Conservation (phyloP, 2,329 filamentous ascomycete species). For the Stromatinia cepivora region DNA sequence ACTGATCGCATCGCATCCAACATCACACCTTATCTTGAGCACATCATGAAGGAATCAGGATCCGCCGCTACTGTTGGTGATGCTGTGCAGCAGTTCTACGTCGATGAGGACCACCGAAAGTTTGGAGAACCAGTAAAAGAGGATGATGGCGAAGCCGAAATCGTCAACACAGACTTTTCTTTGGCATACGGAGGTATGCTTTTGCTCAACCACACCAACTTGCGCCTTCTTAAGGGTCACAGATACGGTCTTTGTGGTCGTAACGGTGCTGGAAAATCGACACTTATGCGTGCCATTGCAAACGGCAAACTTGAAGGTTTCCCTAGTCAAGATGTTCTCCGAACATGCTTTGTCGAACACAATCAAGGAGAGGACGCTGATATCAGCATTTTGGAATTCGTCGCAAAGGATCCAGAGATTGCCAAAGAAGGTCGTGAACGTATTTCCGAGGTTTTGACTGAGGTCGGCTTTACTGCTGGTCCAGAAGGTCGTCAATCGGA, state of each 20-base stretch:
- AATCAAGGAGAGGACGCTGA: constrained; percentile 98
- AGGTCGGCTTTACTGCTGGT: constrained; percentile 91
- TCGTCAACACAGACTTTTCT: constrained; percentile 97
- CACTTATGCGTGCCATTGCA: constrained; percentile 94
- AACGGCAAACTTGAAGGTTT: constrained; percentile 97
- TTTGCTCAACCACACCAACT: constrained; percentile 90
- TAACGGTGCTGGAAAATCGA: constrained; percentile 98
- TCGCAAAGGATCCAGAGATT: constrained; percentile 84
- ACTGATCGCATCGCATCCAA: constrained; percentile 68
- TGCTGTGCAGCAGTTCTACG: constrained; percentile 73
- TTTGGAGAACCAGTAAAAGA: constrained; percentile 82
- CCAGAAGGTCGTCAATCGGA: constrained; percentile 86
- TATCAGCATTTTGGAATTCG: constrained; percentile 91
- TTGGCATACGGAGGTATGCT: constrained; percentile 98
- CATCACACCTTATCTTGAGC: constrained; percentile 73
- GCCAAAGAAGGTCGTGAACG: constrained; percentile 75
- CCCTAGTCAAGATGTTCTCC: constrained; percentile 85
- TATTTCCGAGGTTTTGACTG: constrained; percentile 78
- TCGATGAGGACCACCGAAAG: constrained; percentile 83
- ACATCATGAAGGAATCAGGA: constrained; percentile 63
- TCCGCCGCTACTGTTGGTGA: constrained; percentile 65
- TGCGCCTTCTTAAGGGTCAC: constrained; percentile 92
- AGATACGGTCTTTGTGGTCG: constrained; percentile 95
- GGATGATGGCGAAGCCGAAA: constrained; percentile 89
- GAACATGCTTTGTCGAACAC: constrained; percentile 98